Evolutionary conservation across 1,139 yeast genomes (phyloP).

Genomic region (Geotrichum reessii): DNA sequence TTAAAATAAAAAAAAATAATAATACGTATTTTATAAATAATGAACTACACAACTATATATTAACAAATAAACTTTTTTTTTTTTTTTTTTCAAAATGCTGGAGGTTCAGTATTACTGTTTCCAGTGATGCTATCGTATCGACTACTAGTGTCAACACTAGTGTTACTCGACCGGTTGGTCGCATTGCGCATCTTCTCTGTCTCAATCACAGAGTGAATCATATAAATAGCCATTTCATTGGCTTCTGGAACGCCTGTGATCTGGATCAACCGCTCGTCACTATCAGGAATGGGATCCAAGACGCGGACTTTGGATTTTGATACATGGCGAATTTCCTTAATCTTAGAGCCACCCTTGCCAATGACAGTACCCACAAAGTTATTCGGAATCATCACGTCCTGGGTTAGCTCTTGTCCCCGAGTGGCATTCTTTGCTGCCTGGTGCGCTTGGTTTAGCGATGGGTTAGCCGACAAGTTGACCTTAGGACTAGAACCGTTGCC

Average conservation of each 20-base stretch:
- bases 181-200: slow-evolving; percentile 42
- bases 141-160: not conserved
- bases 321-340: slow-evolving; percentile 69
- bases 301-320: slow-evolving; percentile 75
- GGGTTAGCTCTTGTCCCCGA: slow-evolving; percentile 49
- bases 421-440: slow-evolving; percentile 26
- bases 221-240: slow-evolving; percentile 68
- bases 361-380: slow-evolving; percentile 77
- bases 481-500: slow-evolving; percentile 10
- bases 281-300: slow-evolving; percentile 44
- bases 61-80: not conserved
- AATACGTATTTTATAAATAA: not conserved
- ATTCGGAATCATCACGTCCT: slow-evolving; percentile 72
- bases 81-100: not conserved
- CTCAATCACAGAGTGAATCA: slow-evolving; percentile 72
- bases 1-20: no score
- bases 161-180: not conserved
- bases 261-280: slow-evolving; percentile 55
- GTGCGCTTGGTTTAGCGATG: slow-evolving; percentile 23
- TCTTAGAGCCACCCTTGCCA: slow-evolving; percentile 81
- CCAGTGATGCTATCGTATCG: not conserved
- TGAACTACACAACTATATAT: not conserved
- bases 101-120: not conserved
- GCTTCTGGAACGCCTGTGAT: slow-evolving; percentile 65
- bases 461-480: slow-evolving; percentile 11